These are phyloP conservation scores for Picea engelmannii DNA, from an alignment of 83 land plant species.

Conservation along the genomic window DNA sequence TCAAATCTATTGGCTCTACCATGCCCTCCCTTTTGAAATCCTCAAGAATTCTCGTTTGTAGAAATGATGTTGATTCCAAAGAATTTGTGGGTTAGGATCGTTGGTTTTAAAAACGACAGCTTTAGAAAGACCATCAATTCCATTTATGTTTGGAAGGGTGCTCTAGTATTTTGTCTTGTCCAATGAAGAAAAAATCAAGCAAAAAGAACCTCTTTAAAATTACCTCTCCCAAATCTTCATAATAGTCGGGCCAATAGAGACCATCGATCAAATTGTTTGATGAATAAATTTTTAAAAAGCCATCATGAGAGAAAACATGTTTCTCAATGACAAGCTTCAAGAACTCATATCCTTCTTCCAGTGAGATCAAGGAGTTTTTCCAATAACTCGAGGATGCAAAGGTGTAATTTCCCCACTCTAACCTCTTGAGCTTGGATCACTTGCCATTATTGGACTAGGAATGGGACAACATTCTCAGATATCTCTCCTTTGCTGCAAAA, in stretches of 20 bases:
- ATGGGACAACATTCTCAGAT: conserved; percentile 75
- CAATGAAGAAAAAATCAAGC: conserved; percentile 60
- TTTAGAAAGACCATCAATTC: conserved; percentile 72
- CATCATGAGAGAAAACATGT: conserved; percentile 72
- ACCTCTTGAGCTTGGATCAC: conserved; percentile 76
- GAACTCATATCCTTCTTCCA: conserved; percentile 43
- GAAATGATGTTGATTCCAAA: too few relatives aligned
- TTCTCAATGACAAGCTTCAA: conserved; percentile 72
- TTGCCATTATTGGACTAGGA: conserved; percentile 75
- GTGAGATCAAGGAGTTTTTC: conserved; percentile 41
- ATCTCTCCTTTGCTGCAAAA: conserved; percentile 67
- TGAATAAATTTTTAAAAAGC: conserved; percentile 65
- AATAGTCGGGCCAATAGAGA: conserved; percentile 74
- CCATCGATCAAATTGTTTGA: conserved; percentile 89
- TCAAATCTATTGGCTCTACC: too few relatives aligned
- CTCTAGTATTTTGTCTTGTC: conserved; percentile 73
- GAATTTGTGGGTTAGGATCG: too few relatives aligned
- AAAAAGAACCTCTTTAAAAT: conserved; percentile 78
- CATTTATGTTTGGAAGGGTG: conserved; percentile 57
- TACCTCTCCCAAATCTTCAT: conserved; percentile 70
- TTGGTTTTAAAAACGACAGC: too few relatives aligned
- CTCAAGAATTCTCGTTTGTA: too few relatives aligned
- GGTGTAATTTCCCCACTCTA: conserved; percentile 80
- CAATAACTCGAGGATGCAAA: conserved; percentile 69
- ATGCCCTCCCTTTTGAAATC: too few relatives aligned